Conservation (phyloP, 1,139 yeast genomes). For the Meyerozyma carpophila region DNA sequence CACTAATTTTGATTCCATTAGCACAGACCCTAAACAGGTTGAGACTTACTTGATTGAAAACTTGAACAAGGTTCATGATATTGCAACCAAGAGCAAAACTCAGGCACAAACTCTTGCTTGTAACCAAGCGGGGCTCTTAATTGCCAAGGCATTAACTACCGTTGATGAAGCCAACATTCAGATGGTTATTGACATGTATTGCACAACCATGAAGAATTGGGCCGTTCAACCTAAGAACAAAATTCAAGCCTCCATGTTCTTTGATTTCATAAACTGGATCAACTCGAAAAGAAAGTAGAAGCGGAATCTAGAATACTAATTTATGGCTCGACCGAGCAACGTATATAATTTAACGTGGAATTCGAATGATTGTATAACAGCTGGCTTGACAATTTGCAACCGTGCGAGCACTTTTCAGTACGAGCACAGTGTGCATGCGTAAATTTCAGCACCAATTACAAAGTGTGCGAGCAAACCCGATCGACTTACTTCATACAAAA, state of each 20-base stretch:
- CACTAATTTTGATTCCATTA: conserved; percentile 14
- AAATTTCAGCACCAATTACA: conserved; percentile 1
- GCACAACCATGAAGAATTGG: conserved; percentile 57
- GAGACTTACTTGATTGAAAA: conserved; percentile 17
- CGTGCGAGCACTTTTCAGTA: background rate
- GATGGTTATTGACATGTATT: conserved; percentile 50
- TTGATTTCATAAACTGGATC: conserved; percentile 81
- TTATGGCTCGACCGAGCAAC: too few relatives aligned
- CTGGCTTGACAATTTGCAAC: background rate
- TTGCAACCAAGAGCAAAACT: conserved; percentile 35
- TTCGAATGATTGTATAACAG: too few relatives aligned
- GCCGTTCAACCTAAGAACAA: conserved; percentile 42
- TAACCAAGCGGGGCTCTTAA: conserved; percentile 56
- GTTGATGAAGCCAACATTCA: conserved; percentile 27
- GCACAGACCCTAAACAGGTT: conserved; percentile 12
- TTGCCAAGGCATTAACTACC: conserved; percentile 45
- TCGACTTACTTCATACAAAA: background rate
- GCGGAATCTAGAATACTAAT: too few relatives aligned
- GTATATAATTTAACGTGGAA: background rate
- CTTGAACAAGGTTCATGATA: conserved; percentile 32
- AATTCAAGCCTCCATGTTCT: conserved; percentile 57
- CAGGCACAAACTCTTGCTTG: conserved; percentile 52
- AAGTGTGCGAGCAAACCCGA: background rate
- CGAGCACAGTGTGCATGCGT: background rate
- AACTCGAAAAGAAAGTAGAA: conserved; percentile 31